phyloP scores from a whole-genome alignment of 1,284 basidiomycete genomes.

The Golubevia sp. region DNA sequence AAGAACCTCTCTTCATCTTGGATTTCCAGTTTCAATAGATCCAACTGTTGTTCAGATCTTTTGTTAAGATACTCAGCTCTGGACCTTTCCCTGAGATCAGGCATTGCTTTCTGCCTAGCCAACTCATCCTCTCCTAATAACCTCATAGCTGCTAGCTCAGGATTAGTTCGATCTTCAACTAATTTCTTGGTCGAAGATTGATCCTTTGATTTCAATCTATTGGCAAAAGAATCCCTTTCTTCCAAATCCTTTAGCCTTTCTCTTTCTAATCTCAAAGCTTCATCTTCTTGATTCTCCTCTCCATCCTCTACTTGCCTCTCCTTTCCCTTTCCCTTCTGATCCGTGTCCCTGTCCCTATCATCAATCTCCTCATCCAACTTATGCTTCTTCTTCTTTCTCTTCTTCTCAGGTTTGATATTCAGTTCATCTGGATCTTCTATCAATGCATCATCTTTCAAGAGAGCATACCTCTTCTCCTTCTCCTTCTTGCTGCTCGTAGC shows the following conservation, averaged over 20 bases:
- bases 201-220: constrained; percentile 82
- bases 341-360: constrained; percentile 7
- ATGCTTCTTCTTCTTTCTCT: constrained; percentile 70
- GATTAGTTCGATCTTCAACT: constrained; percentile 87
- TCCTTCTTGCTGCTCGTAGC: not conserved
- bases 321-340: constrained; percentile 2
- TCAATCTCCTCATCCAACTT: constrained; percentile 68
- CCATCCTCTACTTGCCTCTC: constrained; percentile 16
- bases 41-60: constrained; percentile 92
- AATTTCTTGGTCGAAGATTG: constrained; percentile 83
- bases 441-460: constrained; percentile 29
- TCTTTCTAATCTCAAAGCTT: constrained; percentile 73
- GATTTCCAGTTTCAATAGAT: constrained; percentile 84
- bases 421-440: constrained; percentile 29
- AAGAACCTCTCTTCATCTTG: too few species aligned
- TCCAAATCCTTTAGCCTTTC: constrained; percentile 78
- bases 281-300: constrained; percentile 72
- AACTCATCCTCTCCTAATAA: constrained; percentile 82
- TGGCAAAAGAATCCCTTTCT: constrained; percentile 90
- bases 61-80: constrained; percentile 94
- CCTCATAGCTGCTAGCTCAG: constrained; percentile 80
- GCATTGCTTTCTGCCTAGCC: constrained; percentile 77
- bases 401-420: constrained; percentile 42
- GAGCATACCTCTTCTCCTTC: constrained; percentile 40
- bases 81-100: constrained; percentile 79